Base-by-base conservation (phyloP, 164 flowering plant genomes). In the Stephania cephalantha region DNA sequence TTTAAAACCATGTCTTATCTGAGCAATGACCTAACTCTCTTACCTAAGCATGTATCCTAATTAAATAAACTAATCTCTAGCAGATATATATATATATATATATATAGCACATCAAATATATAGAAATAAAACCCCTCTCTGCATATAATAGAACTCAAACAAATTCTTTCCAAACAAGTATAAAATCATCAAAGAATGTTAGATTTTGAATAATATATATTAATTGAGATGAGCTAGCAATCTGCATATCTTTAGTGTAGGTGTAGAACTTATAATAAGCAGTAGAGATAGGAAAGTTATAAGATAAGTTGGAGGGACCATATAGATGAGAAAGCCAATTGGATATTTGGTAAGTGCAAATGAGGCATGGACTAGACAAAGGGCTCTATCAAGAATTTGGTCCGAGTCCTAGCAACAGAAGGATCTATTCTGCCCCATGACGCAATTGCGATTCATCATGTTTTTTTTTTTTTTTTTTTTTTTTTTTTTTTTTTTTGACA, bases 221-320 rank as follows among this genome's bases (percentile, higher is more conserved):
- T 35, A 35, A 4, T 35, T 35, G 4, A 35, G 42, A 35, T 35
- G 42, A 25, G 25, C 25, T 25, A 25, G 64, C 64, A 58, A 58
- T 10, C 64, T 17, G 5, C 18, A 12, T 58, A 35, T 35, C 42
- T 35, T 35, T 35, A 4, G 1, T 58, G 18, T n/a, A 17, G 64
- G 17, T 55, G n/a, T 58, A 58, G 64, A 58, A 58, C 64, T 58
- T 9, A 53, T 53, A 9, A 50, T 15, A 10, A 50, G 55, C 15
- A 50, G 15, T 50, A 50, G 53, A 50, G 55, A 50, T 11, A 9
- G 55, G 55, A 15, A 15, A 58, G 6, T 58, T 15, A 58, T 58
- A 58, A 58, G 64, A 58, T 58, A 58, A 58, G 64, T 15, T 58
- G 64, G 64, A 15, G 42, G 64, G n/a, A 58, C 64, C 64, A 58